Conservation (phyloP, 768 basidiomycete genomes). For the Leccinum imitatum region DNA sequence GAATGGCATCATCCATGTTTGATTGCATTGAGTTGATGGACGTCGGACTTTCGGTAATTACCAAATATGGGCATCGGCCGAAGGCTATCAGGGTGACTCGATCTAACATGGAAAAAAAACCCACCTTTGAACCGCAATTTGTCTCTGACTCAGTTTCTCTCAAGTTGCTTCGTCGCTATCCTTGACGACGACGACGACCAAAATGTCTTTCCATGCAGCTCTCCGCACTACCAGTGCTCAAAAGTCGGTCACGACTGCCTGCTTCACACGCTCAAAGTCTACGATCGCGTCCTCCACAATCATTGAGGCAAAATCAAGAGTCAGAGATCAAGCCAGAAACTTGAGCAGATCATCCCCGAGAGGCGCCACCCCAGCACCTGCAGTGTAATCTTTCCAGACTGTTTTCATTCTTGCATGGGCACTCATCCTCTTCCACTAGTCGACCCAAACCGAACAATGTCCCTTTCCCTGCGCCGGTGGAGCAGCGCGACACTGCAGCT, state of each 20-base stretch:
- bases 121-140: background rate
- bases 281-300: constrained; percentile 54
- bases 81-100: constrained; percentile 23
- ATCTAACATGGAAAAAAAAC: constrained; percentile 10
- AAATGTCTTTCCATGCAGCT: constrained; percentile 45
- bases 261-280: constrained; percentile 50
- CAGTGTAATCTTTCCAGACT: constrained; percentile 47
- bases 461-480: constrained; percentile 35
- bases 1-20: background rate
- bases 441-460: constrained; percentile 41
- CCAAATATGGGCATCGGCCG: constrained; percentile 28
- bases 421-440: constrained; percentile 55
- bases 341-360: constrained; percentile 67
- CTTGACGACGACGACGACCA: constrained; percentile 18
- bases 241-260: constrained; percentile 31
- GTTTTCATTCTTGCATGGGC: background rate
- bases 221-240: constrained; percentile 44
- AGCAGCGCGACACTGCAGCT: constrained; percentile 43
- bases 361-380: constrained; percentile 60
- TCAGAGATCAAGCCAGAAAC: constrained; percentile 72
- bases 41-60: constrained; percentile 26
- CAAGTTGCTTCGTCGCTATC: constrained; percentile 11
- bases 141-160: constrained; percentile 7
- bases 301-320: constrained; percentile 78
- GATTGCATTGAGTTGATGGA: background rate